Evolutionary conservation across 306 rosid species (phyloP).

Genomic region (Sicyos baderoa): DNA sequence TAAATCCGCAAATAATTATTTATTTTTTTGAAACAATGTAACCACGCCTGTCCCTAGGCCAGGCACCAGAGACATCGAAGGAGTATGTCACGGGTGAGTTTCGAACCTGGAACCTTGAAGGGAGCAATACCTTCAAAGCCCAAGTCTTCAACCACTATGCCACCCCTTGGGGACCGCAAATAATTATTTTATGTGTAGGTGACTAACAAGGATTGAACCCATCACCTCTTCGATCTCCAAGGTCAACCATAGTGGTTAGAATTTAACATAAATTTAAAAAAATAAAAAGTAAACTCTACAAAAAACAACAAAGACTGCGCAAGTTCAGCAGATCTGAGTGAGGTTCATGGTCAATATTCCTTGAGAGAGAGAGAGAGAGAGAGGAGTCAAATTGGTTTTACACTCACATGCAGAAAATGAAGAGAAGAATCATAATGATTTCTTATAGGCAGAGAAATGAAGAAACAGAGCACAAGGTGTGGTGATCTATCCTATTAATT

Average conservation of each 20-base stretch:
- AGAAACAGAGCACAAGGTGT: not conserved
- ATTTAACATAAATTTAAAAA: not conserved
- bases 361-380: not conserved
- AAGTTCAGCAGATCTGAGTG: not conserved
- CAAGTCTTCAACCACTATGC: too few species aligned
- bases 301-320: not conserved
- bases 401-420: not conserved
- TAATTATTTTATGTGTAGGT: too few species aligned
- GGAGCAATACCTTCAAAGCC: too few species aligned
- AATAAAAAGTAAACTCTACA: conserved; percentile 1
- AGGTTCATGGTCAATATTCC: conserved; percentile 1
- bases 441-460: not conserved
- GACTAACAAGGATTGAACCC: too few species aligned
- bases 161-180: too few species aligned
- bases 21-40: too few species aligned
- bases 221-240: too few species aligned
- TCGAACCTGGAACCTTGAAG: too few species aligned
- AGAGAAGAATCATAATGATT: conserved; percentile 7
- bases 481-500: conserved; percentile 1
- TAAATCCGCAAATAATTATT: too few species aligned
- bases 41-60: too few species aligned
- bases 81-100: too few species aligned
- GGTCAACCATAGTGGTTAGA: not conserved
- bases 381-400: not conserved
- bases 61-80: too few species aligned